phyloP scores from a whole-genome alignment of 305 asterid species.

The Fraxinus baroniana region DNA sequence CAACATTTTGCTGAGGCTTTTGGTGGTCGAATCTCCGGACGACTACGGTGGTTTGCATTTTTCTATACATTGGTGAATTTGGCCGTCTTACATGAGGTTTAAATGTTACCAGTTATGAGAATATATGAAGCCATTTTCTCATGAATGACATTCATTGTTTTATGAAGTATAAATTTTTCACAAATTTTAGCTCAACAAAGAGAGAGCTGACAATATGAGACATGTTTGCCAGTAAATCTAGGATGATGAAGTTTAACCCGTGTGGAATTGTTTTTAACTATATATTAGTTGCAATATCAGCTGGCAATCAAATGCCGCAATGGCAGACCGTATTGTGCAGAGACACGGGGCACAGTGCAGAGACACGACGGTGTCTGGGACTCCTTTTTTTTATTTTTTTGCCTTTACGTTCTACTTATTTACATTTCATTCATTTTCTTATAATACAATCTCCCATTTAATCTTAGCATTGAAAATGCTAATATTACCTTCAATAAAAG shows the following conservation, averaged over 20 bases:
- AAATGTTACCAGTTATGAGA: neutral
- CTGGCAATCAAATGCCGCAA: neutral
- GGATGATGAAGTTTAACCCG: neutral
- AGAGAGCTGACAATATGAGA: neutral
- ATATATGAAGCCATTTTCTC: neutral
- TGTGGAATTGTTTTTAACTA: neutral
- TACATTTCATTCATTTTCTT: too few relatives aligned
- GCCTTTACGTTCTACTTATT: too few relatives aligned
- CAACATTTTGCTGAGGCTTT: too few relatives aligned
- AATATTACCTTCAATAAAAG: too few relatives aligned
- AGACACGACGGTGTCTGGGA: too few relatives aligned
- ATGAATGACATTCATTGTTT: neutral
- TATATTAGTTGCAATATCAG: neutral
- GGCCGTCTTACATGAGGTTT: neutral
- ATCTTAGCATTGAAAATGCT: too few relatives aligned
- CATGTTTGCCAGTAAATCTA: neutral
- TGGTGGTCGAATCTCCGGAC: too few relatives aligned
- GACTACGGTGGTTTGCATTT: too few relatives aligned
- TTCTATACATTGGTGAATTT: neutral
- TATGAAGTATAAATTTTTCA: neutral
- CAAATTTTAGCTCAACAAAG: neutral
- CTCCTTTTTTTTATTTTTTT: too few relatives aligned
- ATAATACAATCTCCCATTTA: too few relatives aligned
- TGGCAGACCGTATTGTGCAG: neutral
- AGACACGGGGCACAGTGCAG: too few relatives aligned